Percentiles rank a stretch among this genome's conserved stretches.
Conservation (phyloP, 805 yeast species). For the Candida jianshihensis region DNA sequence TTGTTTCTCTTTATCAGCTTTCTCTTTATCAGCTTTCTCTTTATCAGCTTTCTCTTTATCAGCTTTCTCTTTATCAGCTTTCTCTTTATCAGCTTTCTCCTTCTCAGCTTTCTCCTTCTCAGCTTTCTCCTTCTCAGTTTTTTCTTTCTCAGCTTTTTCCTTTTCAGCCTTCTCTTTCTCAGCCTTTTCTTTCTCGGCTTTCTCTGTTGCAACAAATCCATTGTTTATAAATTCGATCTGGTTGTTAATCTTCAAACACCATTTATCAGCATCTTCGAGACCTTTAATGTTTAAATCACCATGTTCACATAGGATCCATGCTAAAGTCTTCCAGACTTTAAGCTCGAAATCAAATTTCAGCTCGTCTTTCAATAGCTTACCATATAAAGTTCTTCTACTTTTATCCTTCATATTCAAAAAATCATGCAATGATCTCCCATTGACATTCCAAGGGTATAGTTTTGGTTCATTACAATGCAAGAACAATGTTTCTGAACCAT, state of each 20-base stretch:
- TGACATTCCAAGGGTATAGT: constrained; percentile 23
- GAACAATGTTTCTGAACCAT: constrained; percentile 19
- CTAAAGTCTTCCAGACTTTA: constrained; percentile 21
- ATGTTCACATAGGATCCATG: constrained; percentile 24
- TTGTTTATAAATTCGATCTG: constrained; percentile 30
- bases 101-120: too few species aligned
- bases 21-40: too few species aligned
- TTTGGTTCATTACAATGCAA: constrained; percentile 24
- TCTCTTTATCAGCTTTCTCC: too few species aligned
- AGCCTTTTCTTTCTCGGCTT: too few species aligned
- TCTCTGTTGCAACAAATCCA: constrained; percentile 1
- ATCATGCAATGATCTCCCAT: constrained; percentile 20
- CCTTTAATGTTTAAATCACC: constrained; percentile 31
- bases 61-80: too few species aligned
- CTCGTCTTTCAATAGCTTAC: constrained; percentile 15
- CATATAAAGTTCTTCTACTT: constrained; percentile 16
- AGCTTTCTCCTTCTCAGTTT: too few species aligned
- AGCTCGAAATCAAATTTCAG: constrained; percentile 24
- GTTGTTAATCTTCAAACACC: constrained; percentile 32
- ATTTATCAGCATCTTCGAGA: constrained; percentile 29
- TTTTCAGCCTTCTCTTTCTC: too few species aligned
- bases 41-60: too few species aligned
- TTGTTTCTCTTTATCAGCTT: too few species aligned
- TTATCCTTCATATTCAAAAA: constrained; percentile 12
- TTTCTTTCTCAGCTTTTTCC: too few species aligned